These are phyloP conservation scores for Colletotrichum endophyticum DNA, from an alignment of 2,329 filamentous ascomycete genomes.

Conservation along the genomic window DNA sequence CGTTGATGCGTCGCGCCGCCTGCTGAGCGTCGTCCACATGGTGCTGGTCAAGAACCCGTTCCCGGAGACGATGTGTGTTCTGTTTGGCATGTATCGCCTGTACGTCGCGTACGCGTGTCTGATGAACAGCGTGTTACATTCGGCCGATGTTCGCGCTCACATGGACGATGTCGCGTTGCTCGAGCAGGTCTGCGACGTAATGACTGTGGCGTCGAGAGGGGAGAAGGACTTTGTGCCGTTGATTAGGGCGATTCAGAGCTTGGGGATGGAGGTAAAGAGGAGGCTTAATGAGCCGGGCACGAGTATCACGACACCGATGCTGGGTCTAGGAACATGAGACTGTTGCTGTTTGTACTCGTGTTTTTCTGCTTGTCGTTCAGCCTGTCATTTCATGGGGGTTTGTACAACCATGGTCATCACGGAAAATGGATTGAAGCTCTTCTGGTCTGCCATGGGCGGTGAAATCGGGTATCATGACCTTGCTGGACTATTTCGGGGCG, in stretches of 20 bases:
- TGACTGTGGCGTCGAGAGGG: constrained; percentile 21
- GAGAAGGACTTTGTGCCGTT: constrained; percentile 30
- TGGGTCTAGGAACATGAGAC: background rate
- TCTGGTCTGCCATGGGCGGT: background rate
- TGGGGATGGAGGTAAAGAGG: constrained; percentile 27
- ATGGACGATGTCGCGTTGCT: constrained; percentile 26
- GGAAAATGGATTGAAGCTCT: background rate
- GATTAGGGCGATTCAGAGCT: constrained; percentile 28
- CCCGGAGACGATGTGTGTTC: constrained; percentile 26
- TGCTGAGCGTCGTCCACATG: constrained; percentile 24
- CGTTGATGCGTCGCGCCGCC: constrained; percentile 26
- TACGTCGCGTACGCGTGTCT: constrained; percentile 32
- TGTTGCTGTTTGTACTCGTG: background rate
- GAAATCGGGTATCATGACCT: background rate
- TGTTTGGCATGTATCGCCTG: constrained; percentile 31
- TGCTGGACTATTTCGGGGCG: background rate
- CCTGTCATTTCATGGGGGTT: background rate
- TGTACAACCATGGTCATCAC: background rate
- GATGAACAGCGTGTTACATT: constrained; percentile 25
- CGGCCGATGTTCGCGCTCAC: constrained; percentile 17
- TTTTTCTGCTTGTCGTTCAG: background rate
- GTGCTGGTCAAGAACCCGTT: constrained; percentile 26
- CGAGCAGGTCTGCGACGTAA: constrained; percentile 20
- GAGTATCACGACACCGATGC: background rate
- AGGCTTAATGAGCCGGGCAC: background rate